Base-by-base conservation (phyloP, 257 asterid genomes). In the Capsicum pubescens region DNA sequence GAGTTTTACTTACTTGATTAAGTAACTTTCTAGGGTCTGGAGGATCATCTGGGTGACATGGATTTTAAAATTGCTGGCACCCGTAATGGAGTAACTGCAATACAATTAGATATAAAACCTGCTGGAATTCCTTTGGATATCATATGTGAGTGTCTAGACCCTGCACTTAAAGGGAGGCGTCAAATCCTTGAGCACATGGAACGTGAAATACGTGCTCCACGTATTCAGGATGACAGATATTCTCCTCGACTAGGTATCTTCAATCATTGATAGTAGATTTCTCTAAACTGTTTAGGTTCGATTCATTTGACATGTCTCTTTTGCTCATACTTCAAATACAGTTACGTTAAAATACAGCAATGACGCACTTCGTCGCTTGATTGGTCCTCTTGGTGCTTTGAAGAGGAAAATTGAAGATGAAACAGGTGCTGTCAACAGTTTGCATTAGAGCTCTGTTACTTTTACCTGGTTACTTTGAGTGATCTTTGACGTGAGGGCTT, bases 21-120 rank as follows among this genome's bases (percentile, higher is more conserved):
- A 85, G 57, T 83, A 68, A 79, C 72, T 66, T 81, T 83, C 46
- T 81, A 96, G 99, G 99, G 99, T 83, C 90, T 97, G 93, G 99
- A 97, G 89, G 99, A 97, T 93, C 99, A 97, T 89, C 87, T 97
- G 74, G 98, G 98, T 86, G 99, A 97, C 85, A 97, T 97, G 97
- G 98, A 97, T 92, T 97, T 97, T 87, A 97, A 97, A 89, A 92
- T 97, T 88, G 94, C 99, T 84, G 99, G 98, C 85, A 97, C 99
- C 60, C 94, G 95, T 78, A 90, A 90, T 86, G 99, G 99, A 84
- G 68, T 97, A 80, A 97, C 99, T 10, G 92, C 99, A 54, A 97
- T 97, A 85, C 99, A 97, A 91, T 88, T 97, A 91, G 99, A 94
- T 86, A 97, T 97, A 87, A 97, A 97, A 84, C 99, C 98, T 84